These are phyloP conservation scores for Fusarium phyllophilum DNA, from an alignment of 2,329 filamentous ascomycete species.

Conservation along the genomic window DNA sequence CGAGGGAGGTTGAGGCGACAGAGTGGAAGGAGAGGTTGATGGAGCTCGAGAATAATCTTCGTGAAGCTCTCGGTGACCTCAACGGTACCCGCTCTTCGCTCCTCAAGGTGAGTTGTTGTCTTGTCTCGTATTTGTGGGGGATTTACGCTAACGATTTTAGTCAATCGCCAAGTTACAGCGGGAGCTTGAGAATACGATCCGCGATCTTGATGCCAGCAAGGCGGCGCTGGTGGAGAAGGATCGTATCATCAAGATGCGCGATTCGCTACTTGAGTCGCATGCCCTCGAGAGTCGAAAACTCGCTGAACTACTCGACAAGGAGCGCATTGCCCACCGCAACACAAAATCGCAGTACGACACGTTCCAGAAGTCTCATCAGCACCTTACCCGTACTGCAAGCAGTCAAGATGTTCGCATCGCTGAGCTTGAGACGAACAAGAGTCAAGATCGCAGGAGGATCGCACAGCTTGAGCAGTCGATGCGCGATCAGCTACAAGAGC, in stretches of 20 bases:
- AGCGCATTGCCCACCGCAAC: slow-evolving; percentile 83
- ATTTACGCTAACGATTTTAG: slow-evolving; percentile 52
- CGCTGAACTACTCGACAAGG: slow-evolving; percentile 89
- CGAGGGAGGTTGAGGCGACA: slow-evolving; percentile 86
- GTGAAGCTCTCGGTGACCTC: slow-evolving; percentile 87
- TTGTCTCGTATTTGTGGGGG: background rate
- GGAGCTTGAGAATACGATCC: slow-evolving; percentile 84
- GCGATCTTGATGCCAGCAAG: slow-evolving; percentile 83
- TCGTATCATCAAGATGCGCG: slow-evolving; percentile 86
- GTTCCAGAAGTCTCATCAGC: slow-evolving; percentile 86
- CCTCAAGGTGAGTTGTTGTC: slow-evolving; percentile 70
- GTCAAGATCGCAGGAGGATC: slow-evolving; percentile 81
- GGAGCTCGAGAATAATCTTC: slow-evolving; percentile 88
- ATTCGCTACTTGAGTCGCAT: slow-evolving; percentile 87
- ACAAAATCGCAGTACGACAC: slow-evolving; percentile 91
- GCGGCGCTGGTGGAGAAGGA: slow-evolving; percentile 89
- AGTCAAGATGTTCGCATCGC: slow-evolving; percentile 85
- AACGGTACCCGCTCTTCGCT: slow-evolving; percentile 87
- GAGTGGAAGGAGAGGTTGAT: slow-evolving; percentile 92
- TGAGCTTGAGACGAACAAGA: slow-evolving; percentile 85
- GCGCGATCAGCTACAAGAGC: slow-evolving; percentile 87
- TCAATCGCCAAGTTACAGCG: slow-evolving; percentile 88
- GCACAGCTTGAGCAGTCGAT: slow-evolving; percentile 80
- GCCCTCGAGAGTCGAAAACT: slow-evolving; percentile 87
- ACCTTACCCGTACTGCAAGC: slow-evolving; percentile 85